Percentiles rank a stretch among this genome's conserved stretches.
phyloP scores from a whole-genome alignment of 2,329 filamentous ascomycete genomes.

The Penicillium frequentans region DNA sequence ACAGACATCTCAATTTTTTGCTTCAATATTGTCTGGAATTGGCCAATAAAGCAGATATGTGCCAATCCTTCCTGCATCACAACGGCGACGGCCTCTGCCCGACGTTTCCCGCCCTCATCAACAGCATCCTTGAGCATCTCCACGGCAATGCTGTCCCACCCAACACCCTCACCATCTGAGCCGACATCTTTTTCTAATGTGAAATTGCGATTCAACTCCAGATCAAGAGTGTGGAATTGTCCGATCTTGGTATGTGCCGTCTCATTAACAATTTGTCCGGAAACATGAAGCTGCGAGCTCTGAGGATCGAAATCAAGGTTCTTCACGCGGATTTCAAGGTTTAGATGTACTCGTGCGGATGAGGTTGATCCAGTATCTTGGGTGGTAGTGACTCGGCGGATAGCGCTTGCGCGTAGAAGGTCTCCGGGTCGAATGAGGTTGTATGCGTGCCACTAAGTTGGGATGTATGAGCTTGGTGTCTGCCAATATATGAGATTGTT shows the following conservation, averaged over 20 bases:
- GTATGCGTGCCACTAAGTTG: constrained; percentile 67
- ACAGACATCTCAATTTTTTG: constrained; percentile 51
- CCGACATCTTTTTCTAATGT: constrained; percentile 77
- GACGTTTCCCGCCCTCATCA: constrained; percentile 65
- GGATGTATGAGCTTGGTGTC: constrained; percentile 5
- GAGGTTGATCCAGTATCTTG: constrained; percentile 60
- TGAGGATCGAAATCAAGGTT: constrained; percentile 69
- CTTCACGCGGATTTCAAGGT: constrained; percentile 65
- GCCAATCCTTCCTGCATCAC: constrained; percentile 78
- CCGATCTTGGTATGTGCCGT: constrained; percentile 68
- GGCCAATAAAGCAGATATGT: constrained; percentile 53
- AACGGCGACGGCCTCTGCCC: constrained; percentile 82
- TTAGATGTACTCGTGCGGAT: constrained; percentile 64
- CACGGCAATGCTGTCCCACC: constrained; percentile 88
- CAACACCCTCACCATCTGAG: constrained; percentile 42
- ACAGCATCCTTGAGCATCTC: constrained; percentile 77
- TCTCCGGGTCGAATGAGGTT: constrained; percentile 69
- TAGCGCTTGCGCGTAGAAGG: constrained; percentile 63
- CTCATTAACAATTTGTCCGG: constrained; percentile 64
- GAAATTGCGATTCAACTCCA: constrained; percentile 85
- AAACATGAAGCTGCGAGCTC: constrained; percentile 67
- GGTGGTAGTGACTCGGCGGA: constrained; percentile 65
- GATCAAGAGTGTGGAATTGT: constrained; percentile 71
- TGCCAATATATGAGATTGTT: not conserved
- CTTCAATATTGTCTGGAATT: constrained; percentile 50